A percentile compares a stretch with the other conserved stretches of the same genome.
Conservation (phyloP, 2,329 filamentous ascomycete species). For the Tolypocladium tropicale region DNA sequence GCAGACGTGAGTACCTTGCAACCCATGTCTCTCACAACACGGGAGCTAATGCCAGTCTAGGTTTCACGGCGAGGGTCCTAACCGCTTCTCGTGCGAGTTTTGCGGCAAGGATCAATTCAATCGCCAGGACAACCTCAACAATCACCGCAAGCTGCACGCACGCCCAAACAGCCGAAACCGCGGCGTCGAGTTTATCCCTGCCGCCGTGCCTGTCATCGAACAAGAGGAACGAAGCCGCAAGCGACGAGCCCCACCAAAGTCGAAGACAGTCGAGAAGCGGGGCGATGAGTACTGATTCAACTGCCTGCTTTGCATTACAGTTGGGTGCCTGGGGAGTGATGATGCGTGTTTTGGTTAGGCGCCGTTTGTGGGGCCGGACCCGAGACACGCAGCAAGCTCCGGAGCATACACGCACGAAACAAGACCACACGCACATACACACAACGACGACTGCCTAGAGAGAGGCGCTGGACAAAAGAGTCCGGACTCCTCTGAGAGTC, state of each 20-base stretch:
- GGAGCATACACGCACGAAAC: background rate
- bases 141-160: conserved; percentile 30
- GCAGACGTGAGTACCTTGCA: conserved; percentile 32
- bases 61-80: conserved; percentile 27
- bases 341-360: background rate
- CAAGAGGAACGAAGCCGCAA: conserved; percentile 29
- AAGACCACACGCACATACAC: background rate
- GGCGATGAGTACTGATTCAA: conserved; percentile 15
- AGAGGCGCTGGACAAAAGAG: background rate
- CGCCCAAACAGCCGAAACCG: conserved; percentile 27
- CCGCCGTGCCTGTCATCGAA: conserved; percentile 28
- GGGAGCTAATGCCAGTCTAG: conserved; percentile 7
- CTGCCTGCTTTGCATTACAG: background rate
- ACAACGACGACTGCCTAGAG: background rate
- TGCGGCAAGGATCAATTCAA: conserved; percentile 32
- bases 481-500: background rate
- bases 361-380: background rate
- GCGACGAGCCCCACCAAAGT: conserved; percentile 26
- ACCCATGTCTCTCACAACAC: background rate
- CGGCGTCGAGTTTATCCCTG: conserved; percentile 28
- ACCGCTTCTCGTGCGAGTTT: conserved; percentile 29
- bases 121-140: conserved; percentile 30
- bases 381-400: background rate
- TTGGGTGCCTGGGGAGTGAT: background rate
- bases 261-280: conserved; percentile 22